These are phyloP conservation scores for Teratosphaeria gauchensis DNA, from an alignment of 2,329 filamentous ascomycete genomes.

Conservation along the genomic window DNA sequence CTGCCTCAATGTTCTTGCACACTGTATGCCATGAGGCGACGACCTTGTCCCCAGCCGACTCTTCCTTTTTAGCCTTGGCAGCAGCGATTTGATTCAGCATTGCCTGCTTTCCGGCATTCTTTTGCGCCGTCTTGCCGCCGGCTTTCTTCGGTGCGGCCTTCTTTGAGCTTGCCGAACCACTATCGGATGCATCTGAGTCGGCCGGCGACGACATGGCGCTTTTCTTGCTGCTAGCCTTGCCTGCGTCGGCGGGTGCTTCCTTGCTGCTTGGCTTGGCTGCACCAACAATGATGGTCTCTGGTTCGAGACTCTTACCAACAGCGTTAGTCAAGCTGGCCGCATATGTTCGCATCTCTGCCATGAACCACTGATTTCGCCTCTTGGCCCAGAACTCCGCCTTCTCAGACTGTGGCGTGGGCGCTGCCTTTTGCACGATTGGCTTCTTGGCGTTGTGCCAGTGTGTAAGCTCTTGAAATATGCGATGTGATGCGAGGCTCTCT, in stretches of 20 bases:
- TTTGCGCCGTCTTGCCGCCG: slow-evolving; percentile 24
- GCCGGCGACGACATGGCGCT: slow-evolving; percentile 15
- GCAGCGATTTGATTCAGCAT: slow-evolving; percentile 36
- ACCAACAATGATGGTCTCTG: slow-evolving; percentile 51
- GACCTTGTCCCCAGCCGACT: slow-evolving; percentile 30
- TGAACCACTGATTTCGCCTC: slow-evolving; percentile 52
- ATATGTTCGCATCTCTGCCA: slow-evolving; percentile 59
- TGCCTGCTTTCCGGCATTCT: slow-evolving; percentile 32
- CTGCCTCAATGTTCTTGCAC: slow-evolving; percentile 39
- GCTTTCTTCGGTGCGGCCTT: slow-evolving; percentile 21
- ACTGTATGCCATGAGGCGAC: slow-evolving; percentile 37
- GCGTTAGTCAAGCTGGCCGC: slow-evolving; percentile 60
- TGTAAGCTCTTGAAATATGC: slow-evolving; percentile 39
- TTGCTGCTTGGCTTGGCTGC: slow-evolving; percentile 9
- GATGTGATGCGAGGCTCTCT: slow-evolving; percentile 25
- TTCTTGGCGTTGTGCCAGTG: slow-evolving; percentile 57
- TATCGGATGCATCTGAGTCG: slow-evolving; percentile 21
- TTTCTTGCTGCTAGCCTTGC: slow-evolving; percentile 6
- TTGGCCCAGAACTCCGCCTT: slow-evolving; percentile 32
- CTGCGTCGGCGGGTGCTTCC: slow-evolving; percentile 1
- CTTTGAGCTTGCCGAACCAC: slow-evolving; percentile 9
- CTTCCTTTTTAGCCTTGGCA: slow-evolving; percentile 33
- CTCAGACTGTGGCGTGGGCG: slow-evolving; percentile 13
- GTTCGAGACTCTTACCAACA: slow-evolving; percentile 52
- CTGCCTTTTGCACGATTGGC: slow-evolving; percentile 35